Evolutionary conservation across 179 eudicot species (phyloP).

Genomic region (Beta macrorhiza): DNA sequence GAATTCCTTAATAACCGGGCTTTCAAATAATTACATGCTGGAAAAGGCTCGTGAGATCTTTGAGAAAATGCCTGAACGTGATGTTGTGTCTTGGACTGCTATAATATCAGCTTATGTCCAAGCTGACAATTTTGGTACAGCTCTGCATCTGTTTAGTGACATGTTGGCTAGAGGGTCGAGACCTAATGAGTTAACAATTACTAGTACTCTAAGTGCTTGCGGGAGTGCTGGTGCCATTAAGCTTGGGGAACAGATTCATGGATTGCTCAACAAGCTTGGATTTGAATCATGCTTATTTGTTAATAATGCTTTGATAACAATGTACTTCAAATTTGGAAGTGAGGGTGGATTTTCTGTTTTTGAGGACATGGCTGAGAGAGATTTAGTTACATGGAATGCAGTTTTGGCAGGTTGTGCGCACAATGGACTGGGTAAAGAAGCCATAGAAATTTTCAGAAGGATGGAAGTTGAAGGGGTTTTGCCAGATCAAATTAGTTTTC

Average conservation of each 20-base stretch:
- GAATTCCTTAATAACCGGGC: slow-evolving; percentile 43
- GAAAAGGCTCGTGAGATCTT: slow-evolving; percentile 38
- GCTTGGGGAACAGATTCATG: slow-evolving; percentile 50
- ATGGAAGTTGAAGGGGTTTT: slow-evolving; percentile 36
- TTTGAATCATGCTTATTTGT: slow-evolving; percentile 34
- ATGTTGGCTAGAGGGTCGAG: slow-evolving; percentile 35
- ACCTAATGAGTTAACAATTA: slow-evolving; percentile 40
- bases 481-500: slow-evolving; percentile 40
- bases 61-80: slow-evolving; percentile 47
- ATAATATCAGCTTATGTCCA: slow-evolving; percentile 44
- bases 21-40: slow-evolving; percentile 36
- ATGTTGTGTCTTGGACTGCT: slow-evolving; percentile 54
- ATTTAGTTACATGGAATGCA: slow-evolving; percentile 46
- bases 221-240: slow-evolving; percentile 35
- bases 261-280: slow-evolving; percentile 41
- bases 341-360: slow-evolving; percentile 37
- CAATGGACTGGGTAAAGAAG: slow-evolving; percentile 40
- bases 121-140: slow-evolving; percentile 32
- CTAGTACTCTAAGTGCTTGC: slow-evolving; percentile 41
- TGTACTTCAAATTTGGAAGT: slow-evolving; percentile 47
- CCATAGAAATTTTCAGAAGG: slow-evolving; percentile 31
- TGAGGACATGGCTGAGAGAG: slow-evolving; percentile 41
- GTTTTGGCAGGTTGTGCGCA: slow-evolving; percentile 52
- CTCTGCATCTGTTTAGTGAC: slow-evolving; percentile 39
- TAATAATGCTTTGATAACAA: slow-evolving; percentile 41